A percentile compares a stretch with the other conserved stretches of the same genome.
phyloP scores from a whole-genome alignment of 768 basidiomycete genomes.

The Termitomyces heimii region DNA sequence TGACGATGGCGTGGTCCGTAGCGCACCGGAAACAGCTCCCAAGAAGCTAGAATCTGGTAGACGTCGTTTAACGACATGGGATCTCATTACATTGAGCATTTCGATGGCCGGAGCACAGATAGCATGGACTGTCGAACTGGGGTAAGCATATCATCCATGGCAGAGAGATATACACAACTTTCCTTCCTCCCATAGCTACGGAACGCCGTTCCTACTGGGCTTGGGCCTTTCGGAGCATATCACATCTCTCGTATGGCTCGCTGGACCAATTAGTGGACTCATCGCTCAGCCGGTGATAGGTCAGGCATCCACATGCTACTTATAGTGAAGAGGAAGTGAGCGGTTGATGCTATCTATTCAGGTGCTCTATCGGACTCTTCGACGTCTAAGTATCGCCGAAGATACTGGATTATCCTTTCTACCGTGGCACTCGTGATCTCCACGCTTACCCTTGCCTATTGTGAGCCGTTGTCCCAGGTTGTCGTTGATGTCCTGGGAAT shows the following conservation, averaged over 20 bases:
- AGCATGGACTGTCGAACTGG: constrained; percentile 93
- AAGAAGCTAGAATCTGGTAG: constrained; percentile 23
- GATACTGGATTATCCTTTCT: constrained; percentile 91
- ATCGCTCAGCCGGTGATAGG: constrained; percentile 98
- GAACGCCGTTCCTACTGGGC: constrained; percentile 83
- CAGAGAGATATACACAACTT: constrained; percentile 7
- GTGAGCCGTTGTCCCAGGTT: constrained; percentile 61
- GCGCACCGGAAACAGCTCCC: constrained; percentile 8
- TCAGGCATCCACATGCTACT: constrained; percentile 25
- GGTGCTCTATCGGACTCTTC: constrained; percentile 96
- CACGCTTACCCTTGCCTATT: constrained; percentile 79
- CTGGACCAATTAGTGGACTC: constrained; percentile 91
- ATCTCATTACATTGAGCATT: constrained; percentile 77
- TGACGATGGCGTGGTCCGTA: constrained; percentile 10
- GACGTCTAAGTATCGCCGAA: constrained; percentile 80
- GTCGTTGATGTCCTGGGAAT: constrained; percentile 73
- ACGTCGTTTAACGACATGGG: constrained; percentile 50
- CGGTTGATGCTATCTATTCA: constrained; percentile 32
- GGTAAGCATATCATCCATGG: constrained; percentile 43
- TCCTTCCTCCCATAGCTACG: constrained; percentile 57
- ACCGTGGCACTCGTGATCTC: constrained; percentile 75
- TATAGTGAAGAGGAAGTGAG: constrained; percentile 15
- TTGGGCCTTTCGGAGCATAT: constrained; percentile 76
- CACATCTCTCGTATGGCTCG: constrained; percentile 93
- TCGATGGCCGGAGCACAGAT: constrained; percentile 95